Percentiles rank a stretch among this genome's conserved stretches.
Evolutionary conservation across 371 early-diverging fungal species (phyloP).

Genomic region (Mortierella polycephala): DNA sequence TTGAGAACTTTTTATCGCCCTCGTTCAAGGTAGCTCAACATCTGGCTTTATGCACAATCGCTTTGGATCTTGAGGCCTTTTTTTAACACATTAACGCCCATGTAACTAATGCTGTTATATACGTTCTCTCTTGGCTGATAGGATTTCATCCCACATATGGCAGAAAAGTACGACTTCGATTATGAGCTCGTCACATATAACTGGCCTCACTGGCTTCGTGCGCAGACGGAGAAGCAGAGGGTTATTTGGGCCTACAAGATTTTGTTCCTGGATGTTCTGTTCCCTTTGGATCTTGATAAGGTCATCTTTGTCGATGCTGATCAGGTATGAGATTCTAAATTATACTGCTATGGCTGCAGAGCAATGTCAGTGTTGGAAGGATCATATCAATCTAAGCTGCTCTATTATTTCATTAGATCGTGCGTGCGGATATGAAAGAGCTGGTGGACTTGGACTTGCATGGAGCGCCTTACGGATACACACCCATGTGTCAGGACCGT

Average conservation of each 20-base stretch:
- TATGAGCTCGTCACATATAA: slow-evolving; percentile 96
- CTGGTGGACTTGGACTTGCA: slow-evolving; percentile 90
- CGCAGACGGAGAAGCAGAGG: slow-evolving; percentile 93
- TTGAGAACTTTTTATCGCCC: slow-evolving; percentile 96
- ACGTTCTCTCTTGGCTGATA: slow-evolving; percentile 30
- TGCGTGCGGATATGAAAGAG: slow-evolving; percentile 92
- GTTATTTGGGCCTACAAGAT: slow-evolving; percentile 99
- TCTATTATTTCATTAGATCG: slow-evolving; percentile 63
- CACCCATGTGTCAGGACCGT: slow-evolving; percentile 93
- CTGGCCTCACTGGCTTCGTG: slow-evolving; percentile 96
- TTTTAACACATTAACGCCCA: no score
- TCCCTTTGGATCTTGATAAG: slow-evolving; percentile 92
- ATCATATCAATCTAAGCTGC: neutral
- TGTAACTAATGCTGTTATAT: neutral
- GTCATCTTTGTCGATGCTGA: slow-evolving; percentile 99
- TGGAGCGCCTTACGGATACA: slow-evolving; percentile 95
- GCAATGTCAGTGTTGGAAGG: neutral
- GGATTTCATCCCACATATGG: slow-evolving; percentile 91
- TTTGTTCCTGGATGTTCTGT: slow-evolving; percentile 95
- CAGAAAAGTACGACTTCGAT: slow-evolving; percentile 84
- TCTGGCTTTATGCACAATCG: neutral
- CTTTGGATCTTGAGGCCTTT: no score
- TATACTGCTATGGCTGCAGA: neutral
- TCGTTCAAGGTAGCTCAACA: slow-evolving; percentile 78
- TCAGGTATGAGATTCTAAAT: slow-evolving; percentile 64